These are phyloP conservation scores for Nemania sp. DNA, from an alignment of 2,329 filamentous ascomycete genomes.

Conservation along the genomic window DNA sequence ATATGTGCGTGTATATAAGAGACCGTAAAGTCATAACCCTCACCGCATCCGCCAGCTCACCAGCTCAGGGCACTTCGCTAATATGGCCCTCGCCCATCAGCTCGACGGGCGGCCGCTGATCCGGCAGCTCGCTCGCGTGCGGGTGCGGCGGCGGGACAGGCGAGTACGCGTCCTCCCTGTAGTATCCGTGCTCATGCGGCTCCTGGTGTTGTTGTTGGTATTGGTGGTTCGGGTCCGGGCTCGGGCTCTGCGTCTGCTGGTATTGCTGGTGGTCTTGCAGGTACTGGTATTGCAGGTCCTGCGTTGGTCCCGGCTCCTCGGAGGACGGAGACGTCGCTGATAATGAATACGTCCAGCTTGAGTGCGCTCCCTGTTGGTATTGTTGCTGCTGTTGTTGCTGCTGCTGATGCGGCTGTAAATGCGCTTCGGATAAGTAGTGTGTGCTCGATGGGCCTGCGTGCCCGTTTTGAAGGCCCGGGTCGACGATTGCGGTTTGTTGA, in stretches of 20 bases:
- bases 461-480: slow-evolving; percentile 11
- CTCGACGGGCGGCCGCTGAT: slow-evolving; percentile 41
- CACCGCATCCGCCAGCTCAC: too few relatives aligned
- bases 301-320: not conserved
- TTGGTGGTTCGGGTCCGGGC: too few relatives aligned
- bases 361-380: not conserved
- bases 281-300: slow-evolving; percentile 13
- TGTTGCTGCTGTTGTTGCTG: slow-evolving; percentile 7
- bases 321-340: slow-evolving; percentile 5
- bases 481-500: not conserved
- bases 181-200: slow-evolving; percentile 1
- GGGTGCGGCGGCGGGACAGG: slow-evolving; percentile 16
- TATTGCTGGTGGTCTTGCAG: slow-evolving; percentile 17
- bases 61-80: slow-evolving; percentile 32
- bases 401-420: not conserved
- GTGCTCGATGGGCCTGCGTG: slow-evolving; percentile 19
- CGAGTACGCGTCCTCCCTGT: slow-evolving; percentile 1
- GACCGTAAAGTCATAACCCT: too few relatives aligned
- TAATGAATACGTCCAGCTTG: slow-evolving; percentile 8
- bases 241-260: not conserved
- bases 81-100: slow-evolving; percentile 44
- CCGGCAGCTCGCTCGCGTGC: slow-evolving; percentile 41
- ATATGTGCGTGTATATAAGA: not conserved
- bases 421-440: slow-evolving; percentile 10
- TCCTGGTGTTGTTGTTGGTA: slow-evolving; percentile 1